phyloP scores from a whole-genome alignment of 768 basidiomycete species.

The Hygrocybe punicea region DNA sequence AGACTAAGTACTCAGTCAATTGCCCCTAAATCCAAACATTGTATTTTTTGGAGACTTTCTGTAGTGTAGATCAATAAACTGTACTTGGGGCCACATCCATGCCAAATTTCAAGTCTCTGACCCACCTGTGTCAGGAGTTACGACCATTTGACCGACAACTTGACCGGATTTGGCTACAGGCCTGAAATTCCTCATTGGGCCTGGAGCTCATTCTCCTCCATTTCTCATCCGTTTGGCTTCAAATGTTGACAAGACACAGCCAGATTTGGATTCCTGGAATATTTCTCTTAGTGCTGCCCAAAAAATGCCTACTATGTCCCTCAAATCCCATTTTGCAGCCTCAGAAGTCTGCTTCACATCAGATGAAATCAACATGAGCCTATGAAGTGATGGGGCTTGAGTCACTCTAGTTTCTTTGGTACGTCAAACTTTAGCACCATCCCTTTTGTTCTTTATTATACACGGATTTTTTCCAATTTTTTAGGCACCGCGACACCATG shows the following conservation, averaged over 20 bases:
- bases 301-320: not conserved
- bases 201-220: no score
- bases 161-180: no score
- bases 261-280: not conserved
- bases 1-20: not conserved
- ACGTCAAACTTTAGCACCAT: not conserved
- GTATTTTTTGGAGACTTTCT: not conserved
- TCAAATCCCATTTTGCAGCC: not conserved
- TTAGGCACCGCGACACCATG: no score
- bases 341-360: not conserved
- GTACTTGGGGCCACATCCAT: not conserved
- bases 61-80: not conserved
- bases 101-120: not conserved
- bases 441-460: not conserved
- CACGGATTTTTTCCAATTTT: no score
- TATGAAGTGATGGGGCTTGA: not conserved
- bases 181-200: no score
- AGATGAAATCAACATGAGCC: conserved; percentile 1
- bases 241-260: no score
- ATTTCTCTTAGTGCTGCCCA: not conserved
- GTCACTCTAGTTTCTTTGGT: not conserved
- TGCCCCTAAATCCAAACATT: not conserved
- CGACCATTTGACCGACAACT: not conserved
- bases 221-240: no score
- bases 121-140: no score